Evolutionary conservation across 768 basidiomycete genomes (phyloP).

Genomic region (Kwoniella sp.): DNA sequence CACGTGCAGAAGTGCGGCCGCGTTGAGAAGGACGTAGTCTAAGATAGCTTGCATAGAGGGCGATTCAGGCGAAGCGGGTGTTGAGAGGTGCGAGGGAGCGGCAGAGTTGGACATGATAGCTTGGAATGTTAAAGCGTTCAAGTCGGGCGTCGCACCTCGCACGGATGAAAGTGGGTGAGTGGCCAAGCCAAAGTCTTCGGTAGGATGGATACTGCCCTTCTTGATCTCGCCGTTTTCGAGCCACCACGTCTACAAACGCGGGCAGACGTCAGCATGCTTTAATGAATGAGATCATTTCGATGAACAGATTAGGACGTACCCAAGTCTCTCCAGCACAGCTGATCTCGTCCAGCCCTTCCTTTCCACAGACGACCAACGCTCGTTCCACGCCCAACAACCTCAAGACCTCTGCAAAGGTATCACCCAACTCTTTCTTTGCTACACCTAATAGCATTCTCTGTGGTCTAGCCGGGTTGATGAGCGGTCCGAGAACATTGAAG

Average conservation of each 20-base stretch:
- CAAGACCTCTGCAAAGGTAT: constrained; percentile 75
- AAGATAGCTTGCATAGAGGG: constrained; percentile 64
- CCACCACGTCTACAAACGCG: constrained; percentile 66
- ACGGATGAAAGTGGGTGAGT: constrained; percentile 72
- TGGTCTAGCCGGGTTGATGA: constrained; percentile 87
- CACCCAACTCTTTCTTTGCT: constrained; percentile 75
- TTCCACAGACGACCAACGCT: constrained; percentile 90
- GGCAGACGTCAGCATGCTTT: not conserved
- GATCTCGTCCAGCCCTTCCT: constrained; percentile 90
- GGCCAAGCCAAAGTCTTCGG: constrained; percentile 71
- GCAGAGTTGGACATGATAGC: constrained; percentile 63
- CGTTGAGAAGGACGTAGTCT: constrained; percentile 88
- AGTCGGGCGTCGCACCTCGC: constrained; percentile 69
- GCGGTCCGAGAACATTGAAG: constrained; percentile 91
- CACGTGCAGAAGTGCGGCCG: constrained; percentile 82
- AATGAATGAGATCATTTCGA: too few relatives aligned
- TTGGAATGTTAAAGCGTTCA: constrained; percentile 77
- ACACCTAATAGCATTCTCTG: constrained; percentile 89
- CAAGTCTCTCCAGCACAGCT: constrained; percentile 87
- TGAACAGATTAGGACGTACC: constrained; percentile 60
- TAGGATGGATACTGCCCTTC: constrained; percentile 66
- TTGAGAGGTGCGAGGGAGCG: constrained; percentile 39
- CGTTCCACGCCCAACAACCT: constrained; percentile 72
- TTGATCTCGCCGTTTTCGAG: constrained; percentile 65
- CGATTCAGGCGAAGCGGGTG: constrained; percentile 46